Evolutionary conservation across 106 monocot species (phyloP).

Genomic region (Platanthera guangdongensis): DNA sequence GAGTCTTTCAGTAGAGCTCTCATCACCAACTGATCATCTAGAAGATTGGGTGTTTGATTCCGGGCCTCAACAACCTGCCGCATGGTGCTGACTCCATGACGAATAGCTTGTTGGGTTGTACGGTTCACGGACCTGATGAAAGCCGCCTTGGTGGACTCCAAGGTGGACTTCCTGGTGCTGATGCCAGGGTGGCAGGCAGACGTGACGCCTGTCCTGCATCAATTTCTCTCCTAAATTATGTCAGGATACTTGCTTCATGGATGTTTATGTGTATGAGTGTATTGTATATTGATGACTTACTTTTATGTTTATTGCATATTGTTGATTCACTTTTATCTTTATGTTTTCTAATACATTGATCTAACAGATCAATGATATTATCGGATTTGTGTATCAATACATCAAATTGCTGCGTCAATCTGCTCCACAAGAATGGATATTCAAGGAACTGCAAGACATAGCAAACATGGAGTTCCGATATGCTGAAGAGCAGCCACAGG

Average conservation of each 20-base stretch:
- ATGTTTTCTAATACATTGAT: constrained; percentile 8
- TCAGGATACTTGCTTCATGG: not conserved
- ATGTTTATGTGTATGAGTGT: not conserved
- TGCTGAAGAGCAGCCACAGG: constrained; percentile 93
- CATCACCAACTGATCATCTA: no score
- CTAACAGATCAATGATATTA: constrained; percentile 65
- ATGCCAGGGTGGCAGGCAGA: no score
- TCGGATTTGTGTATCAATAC: constrained; percentile 75
- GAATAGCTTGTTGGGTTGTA: no score
- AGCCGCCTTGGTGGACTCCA: no score
- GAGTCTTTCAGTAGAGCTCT: no score
- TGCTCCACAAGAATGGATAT: constrained; percentile 88
- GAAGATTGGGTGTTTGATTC: no score
- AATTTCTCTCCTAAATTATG: no score
- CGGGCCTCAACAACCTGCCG: no score
- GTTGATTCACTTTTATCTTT: not conserved
- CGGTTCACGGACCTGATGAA: no score
- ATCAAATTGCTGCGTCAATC: constrained; percentile 61
- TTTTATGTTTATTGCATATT: not conserved
- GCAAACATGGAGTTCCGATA: constrained; percentile 94
- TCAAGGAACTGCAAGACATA: constrained; percentile 93
- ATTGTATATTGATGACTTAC: not conserved
- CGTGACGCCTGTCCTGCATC: no score
- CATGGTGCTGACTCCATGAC: no score
- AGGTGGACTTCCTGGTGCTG: no score